Conservation (phyloP, 108 stramenopile genomes). For the Skeletonema menzelii region DNA sequence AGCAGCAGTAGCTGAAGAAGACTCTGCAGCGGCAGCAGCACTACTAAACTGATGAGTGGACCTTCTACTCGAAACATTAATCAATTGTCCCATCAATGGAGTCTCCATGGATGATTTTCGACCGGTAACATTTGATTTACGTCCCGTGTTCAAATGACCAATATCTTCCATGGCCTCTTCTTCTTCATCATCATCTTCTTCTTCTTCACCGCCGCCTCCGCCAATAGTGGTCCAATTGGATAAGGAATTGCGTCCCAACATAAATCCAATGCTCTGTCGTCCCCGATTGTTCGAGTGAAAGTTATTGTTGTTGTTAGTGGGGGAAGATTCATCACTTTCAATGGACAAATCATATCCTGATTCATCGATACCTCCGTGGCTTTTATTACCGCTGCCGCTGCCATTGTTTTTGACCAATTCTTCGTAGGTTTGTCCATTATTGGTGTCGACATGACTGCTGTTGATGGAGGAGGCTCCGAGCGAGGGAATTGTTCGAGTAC, state of each 20-base stretch:
- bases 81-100: not conserved
- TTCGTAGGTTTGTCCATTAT: conserved; percentile 25
- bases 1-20: too few species aligned
- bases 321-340: conserved; percentile 8
- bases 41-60: not conserved
- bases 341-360: conserved; percentile 2
- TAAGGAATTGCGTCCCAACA: conserved; percentile 26
- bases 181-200: not conserved
- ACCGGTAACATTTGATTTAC: not conserved
- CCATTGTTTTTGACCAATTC: conserved; percentile 30
- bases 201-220: not conserved
- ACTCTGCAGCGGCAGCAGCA: not conserved
- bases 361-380: conserved; percentile 4
- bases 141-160: conserved; percentile 3
- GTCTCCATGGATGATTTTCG: not conserved
- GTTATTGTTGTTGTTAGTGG: not conserved
- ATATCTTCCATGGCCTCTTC: conserved; percentile 2
- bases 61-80: not conserved
- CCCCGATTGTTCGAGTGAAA: not conserved
- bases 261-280: conserved; percentile 36
- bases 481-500: conserved; percentile 12
- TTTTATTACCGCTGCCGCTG: not conserved
- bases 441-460: not conserved
- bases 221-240: conserved; percentile 28
- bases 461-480: conserved; percentile 3